Evolutionary conservation across 2,329 filamentous ascomycete genomes (phyloP).

Genomic region (Nannizzia gypsea): DNA sequence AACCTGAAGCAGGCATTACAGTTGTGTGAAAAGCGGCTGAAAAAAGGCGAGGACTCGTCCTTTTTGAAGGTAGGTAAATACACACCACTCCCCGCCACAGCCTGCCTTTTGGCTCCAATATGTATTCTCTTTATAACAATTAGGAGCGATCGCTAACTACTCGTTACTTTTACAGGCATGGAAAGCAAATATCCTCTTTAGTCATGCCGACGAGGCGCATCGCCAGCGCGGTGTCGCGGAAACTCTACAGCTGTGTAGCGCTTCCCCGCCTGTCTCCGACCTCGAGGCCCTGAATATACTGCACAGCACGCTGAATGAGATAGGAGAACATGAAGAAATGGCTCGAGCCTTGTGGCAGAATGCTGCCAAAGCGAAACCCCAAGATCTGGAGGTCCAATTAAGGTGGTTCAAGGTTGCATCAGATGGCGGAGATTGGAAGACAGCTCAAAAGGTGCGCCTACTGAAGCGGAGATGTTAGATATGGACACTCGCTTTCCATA

Average conservation of each 20-base stretch:
- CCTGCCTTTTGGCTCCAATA: background rate
- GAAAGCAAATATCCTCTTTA: constrained; percentile 33
- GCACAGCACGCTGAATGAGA: constrained; percentile 28
- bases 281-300: constrained; percentile 35
- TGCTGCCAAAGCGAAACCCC: constrained; percentile 34
- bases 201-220: constrained; percentile 32
- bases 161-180: constrained; percentile 25
- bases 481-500: background rate
- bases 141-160: background rate
- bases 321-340: constrained; percentile 26
- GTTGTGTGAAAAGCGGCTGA: constrained; percentile 41
- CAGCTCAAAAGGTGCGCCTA: constrained; percentile 37
- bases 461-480: background rate
- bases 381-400: constrained; percentile 34
- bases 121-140: background rate
- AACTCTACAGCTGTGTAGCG: constrained; percentile 32
- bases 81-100: background rate
- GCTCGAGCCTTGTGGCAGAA: constrained; percentile 35
- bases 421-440: constrained; percentile 34
- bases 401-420: constrained; percentile 36
- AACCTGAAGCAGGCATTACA: constrained; percentile 41
- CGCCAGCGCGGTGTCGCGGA: constrained; percentile 34
- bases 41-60: constrained; percentile 41
- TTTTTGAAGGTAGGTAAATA: constrained; percentile 28
- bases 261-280: constrained; percentile 33